These are phyloP conservation scores for Cyphellophora attinorum DNA, from an alignment of 2,329 filamentous ascomycete genomes.

Conservation along the genomic window DNA sequence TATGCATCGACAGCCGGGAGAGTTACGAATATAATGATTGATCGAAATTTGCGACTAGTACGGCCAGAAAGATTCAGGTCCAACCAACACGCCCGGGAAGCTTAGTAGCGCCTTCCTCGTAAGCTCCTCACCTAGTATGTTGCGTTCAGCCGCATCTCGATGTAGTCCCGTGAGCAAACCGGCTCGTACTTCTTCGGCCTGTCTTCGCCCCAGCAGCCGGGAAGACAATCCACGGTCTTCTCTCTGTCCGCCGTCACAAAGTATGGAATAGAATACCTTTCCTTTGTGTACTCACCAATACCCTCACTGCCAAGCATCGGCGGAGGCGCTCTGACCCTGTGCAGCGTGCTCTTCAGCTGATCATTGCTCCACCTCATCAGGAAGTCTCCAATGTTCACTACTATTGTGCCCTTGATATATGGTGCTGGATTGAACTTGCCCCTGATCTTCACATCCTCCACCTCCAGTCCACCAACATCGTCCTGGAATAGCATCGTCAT, in stretches of 20 bases:
- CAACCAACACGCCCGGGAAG: too few relatives aligned
- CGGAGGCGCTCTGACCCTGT: constrained; percentile 72
- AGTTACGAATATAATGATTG: too few relatives aligned
- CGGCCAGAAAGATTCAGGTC: too few relatives aligned
- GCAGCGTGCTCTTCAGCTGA: constrained; percentile 79
- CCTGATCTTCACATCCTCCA: constrained; percentile 51
- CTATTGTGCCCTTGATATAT: constrained; percentile 70
- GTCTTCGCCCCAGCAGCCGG: constrained; percentile 32
- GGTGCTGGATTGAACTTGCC: constrained; percentile 74
- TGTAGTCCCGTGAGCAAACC: constrained; percentile 30
- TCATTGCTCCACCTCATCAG: constrained; percentile 85
- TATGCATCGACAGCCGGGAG: too few relatives aligned
- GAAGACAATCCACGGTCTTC: constrained; percentile 57
- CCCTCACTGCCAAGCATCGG: constrained; percentile 38
- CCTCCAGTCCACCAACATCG: constrained; percentile 47
- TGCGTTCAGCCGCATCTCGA: constrained; percentile 21
- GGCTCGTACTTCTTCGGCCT: constrained; percentile 43
- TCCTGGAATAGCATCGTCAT: constrained; percentile 49
- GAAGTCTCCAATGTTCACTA: constrained; percentile 83
- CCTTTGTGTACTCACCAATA: constrained; percentile 25
- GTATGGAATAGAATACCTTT: constrained; percentile 78
- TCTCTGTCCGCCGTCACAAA: constrained; percentile 83
- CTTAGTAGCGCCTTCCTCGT: too few relatives aligned
- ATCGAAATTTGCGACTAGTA: too few relatives aligned
- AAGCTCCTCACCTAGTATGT: constrained; percentile 10